Conservation (phyloP, 2,329 filamentous ascomycete genomes). For the Venturia effusa region DNA sequence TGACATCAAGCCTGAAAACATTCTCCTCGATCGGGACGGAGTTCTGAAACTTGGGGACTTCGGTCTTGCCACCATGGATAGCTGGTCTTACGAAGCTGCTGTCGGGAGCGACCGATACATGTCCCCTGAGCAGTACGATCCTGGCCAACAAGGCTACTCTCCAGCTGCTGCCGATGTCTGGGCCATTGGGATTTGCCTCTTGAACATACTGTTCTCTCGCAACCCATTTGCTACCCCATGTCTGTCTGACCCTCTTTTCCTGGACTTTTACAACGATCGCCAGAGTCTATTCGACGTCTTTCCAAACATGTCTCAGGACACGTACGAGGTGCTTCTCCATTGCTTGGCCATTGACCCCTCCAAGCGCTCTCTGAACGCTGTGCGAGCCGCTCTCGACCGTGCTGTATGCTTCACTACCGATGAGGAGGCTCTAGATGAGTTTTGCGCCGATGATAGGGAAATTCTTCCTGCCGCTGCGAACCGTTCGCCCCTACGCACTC, state of each 20-base stretch:
- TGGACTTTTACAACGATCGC: slow-evolving; percentile 86
- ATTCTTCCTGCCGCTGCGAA: slow-evolving; percentile 71
- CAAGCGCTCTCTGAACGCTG: slow-evolving; percentile 71
- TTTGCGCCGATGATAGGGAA: slow-evolving; percentile 70
- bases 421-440: slow-evolving; percentile 85
- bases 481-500: slow-evolving; percentile 88
- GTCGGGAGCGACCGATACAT: slow-evolving; percentile 98
- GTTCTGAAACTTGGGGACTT: slow-evolving; percentile 96
- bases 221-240: slow-evolving; percentile 92
- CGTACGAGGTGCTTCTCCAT: slow-evolving; percentile 83
- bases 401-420: slow-evolving; percentile 87
- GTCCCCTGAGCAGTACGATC: slow-evolving; percentile 96
- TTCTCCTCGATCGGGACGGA: slow-evolving; percentile 79
- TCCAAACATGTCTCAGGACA: slow-evolving; percentile 96
- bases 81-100: slow-evolving; percentile 84
- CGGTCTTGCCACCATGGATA: slow-evolving; percentile 78
- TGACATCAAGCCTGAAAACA: slow-evolving; percentile 99
- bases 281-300: slow-evolving; percentile 97
- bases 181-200: slow-evolving; percentile 91
- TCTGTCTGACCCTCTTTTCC: slow-evolving; percentile 81
- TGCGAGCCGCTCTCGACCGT: slow-evolving; percentile 66
- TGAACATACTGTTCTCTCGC: slow-evolving; percentile 93
- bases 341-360: slow-evolving; percentile 85
- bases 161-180: slow-evolving; percentile 91
- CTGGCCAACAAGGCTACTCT: slow-evolving; percentile 75